Evolutionary conservation across 352 stramenopile genomes (phyloP), one percentile per base, ranked within the genome.

Genomic region (Ochromonadaceae sp.): DNA sequence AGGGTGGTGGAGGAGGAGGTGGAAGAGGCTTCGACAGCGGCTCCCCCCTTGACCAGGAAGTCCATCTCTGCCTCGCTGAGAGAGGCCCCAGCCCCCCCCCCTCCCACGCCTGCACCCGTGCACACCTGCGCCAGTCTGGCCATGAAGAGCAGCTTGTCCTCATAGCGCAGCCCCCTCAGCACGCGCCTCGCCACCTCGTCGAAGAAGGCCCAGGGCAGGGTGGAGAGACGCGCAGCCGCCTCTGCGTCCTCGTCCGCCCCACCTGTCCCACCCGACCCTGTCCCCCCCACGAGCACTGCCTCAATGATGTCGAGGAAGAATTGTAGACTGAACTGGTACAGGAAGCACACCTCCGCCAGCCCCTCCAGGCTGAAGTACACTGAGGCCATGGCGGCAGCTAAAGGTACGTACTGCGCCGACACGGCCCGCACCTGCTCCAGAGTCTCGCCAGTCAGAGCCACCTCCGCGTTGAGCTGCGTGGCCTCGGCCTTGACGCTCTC

Each of bases 121-220:
- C 61, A 86, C 65, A 95, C 91, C 67, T 94, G 84, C 31, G 91
- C 89, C 52, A 99, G 75, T 17, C 93, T 79, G 40, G 98, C 65
- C 12, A 89, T 86, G 78, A 99, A 98, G 67, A 97, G 92, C n/a
- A 98, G 86, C 72, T 98, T 96, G 74, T 99, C 93, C 34, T 89
- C 88, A 65, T 94, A 82, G 12, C 87, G 84, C 44, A 99, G 74
- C 26, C 92, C 89, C 63, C 89, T 85, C 46, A 83, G 92, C 35
- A 98, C 86, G 39, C 91, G 86, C 49, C 78, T 76, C 70, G 83
- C 89, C 43, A 98, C 79, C 59, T 95, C 86, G 3, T 70, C 53
- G 67, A 97, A 98, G 20, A 99, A 73, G 10, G 63, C 70, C 36
- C 70, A 76, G 28, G 81, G 84, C 47, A 93, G 74, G n/a, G 72